phyloP scores from a whole-genome alignment of 2,329 filamentous ascomycete genomes.

The Sarocladium oryzae region DNA sequence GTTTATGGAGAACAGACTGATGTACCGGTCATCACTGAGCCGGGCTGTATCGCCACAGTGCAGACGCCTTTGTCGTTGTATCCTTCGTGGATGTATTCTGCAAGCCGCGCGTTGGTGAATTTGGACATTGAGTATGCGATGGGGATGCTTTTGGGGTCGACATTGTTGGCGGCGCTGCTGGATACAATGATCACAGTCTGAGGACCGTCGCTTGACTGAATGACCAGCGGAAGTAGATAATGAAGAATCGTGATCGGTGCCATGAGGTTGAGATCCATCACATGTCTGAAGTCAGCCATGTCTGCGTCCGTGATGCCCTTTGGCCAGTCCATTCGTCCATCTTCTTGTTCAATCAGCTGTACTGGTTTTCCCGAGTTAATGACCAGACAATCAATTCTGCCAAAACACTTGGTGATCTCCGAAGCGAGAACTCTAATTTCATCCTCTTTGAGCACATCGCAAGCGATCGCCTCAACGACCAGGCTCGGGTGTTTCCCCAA shows the following conservation, averaged over 20 bases:
- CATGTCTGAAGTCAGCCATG: slow-evolving; percentile 2
- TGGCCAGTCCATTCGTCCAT: slow-evolving; percentile 2
- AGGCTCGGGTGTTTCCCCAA: background rate
- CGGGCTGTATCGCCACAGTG: slow-evolving; percentile 33
- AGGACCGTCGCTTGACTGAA: background rate
- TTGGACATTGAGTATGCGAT: slow-evolving; percentile 41
- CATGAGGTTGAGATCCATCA: slow-evolving; percentile 2
- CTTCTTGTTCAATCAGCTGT: slow-evolving; percentile 2
- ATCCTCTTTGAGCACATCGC: background rate
- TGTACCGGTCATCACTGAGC: slow-evolving; percentile 30
- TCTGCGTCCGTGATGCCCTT: slow-evolving; percentile 2
- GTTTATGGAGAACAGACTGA: no score
- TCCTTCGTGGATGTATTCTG: slow-evolving; percentile 41
- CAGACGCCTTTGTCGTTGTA: slow-evolving; percentile 35
- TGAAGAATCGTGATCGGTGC: background rate
- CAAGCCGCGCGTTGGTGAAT: slow-evolving; percentile 41
- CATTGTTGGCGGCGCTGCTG: slow-evolving; percentile 1
- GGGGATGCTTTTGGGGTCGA: slow-evolving; percentile 1
- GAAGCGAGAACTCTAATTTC: background rate
- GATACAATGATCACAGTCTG: slow-evolving; percentile 3
- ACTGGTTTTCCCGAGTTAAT: slow-evolving; percentile 3
- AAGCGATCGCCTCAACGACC: background rate
- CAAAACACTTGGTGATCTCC: background rate
- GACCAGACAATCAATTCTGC: background rate
- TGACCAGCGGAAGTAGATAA: background rate